Evolutionary conservation across 83 land plant genomes (phyloP), one percentile per base, ranked within the genome.

Genomic region (Larix sibirica): DNA sequence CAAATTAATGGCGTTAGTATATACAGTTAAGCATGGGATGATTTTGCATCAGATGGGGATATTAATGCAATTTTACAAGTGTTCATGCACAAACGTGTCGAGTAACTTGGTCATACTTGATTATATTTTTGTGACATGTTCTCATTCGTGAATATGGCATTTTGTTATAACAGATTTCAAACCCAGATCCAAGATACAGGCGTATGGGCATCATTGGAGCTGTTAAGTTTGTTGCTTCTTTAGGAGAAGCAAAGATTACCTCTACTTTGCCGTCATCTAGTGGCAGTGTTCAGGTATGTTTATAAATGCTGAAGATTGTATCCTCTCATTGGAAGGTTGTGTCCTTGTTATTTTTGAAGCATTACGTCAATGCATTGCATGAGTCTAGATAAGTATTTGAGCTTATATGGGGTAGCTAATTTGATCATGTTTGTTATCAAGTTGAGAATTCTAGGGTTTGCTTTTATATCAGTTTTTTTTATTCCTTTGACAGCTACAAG

Each of bases 161-260:
- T 74, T 0, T 16, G 74, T 54, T 80, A 10, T 40, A 47, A 61
- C 83, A 89, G 91, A 84, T 89, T 59, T 58, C 90, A 73, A 87
- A 85, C 56, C 91, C 96, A 85, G 96, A 95, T 82, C 17, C 85
- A 79, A 93, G 83, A 42, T 96, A 93, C 93, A 95, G 88, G 83
- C 89, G 85, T 70, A 96, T 96, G 99, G 99, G 99, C n/a, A 85
- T 96, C 24, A 93, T 95, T 87, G 99, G 99, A 81, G 92, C 87
- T 64, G 70, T 96, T 23, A 92, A 88, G 77, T 79, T 96, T 80
- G 88, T 95, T 56, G 89, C 97, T 61, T 86, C 84, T 75, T 83
- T 96, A 73, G 96, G 91, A 4, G 84, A 82, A 79, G 77, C 81
- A 31, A 76, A 80, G 64, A 80, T 62, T 42, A 66, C 24, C 59